Base-by-base conservation (phyloP, 371 early-diverging fungal genomes). In the Apophysomyces ossiformis region DNA sequence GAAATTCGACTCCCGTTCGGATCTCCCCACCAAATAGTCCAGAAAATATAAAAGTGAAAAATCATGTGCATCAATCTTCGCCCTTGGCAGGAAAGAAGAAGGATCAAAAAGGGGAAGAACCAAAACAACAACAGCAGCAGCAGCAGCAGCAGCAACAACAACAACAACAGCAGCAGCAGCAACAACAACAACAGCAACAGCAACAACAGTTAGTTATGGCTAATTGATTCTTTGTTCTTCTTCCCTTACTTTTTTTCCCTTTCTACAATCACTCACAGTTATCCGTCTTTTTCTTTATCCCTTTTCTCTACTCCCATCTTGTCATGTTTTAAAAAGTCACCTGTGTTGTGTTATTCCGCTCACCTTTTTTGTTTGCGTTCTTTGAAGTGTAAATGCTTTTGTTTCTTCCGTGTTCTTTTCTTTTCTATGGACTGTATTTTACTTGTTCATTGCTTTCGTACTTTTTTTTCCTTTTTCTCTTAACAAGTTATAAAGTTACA, bases 21-120 rank as follows among this genome's bases (percentile, higher is more conserved):
- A 85, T 85, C 26, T 81, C 85, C 6, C 85, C 83, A 56, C 85
- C 85, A 11, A 78, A 73, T 41, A 81, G 85, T 50, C 85, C 85
- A 36, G 71, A 77, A 69, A 72, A 69, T 32, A 75, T 72, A 67
- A 72, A 70, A 37, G 47, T 36, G 44, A 66, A 68, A 58, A 41
- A 65, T 38, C 70, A 63, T 63, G 58, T 69, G 18, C 72, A 58
- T 58, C 66, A 65, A n/a, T 54, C 75, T 18, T 69, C 75, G 37
- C 70, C 76, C 45, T 61, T 76, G 32, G 62, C 74, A 21, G 54
- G 54, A 9, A 50, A 50, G 21, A 50, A 50, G 21, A 50, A 50
- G 21, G 54, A 50, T 21, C 54, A 50, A 50, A 50, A 50, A 50
- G 54, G 54, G 21, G 54, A 50, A 50, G 54, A 50, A 21, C 54